These are phyloP conservation scores for Beauveria rudraprayagi DNA, from an alignment of 2,329 filamentous ascomycete genomes.

Conservation along the genomic window DNA sequence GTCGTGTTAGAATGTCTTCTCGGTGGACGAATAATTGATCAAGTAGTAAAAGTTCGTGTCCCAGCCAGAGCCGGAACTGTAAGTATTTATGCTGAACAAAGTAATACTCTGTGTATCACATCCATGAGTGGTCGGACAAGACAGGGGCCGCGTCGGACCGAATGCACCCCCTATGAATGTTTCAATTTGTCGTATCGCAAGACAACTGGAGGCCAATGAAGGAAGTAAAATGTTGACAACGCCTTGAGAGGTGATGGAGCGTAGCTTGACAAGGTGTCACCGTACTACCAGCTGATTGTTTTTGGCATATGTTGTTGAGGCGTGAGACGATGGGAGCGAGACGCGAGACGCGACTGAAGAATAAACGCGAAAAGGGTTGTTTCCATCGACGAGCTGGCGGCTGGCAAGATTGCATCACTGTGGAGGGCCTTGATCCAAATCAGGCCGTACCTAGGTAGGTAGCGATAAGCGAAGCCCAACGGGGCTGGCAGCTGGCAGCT, in stretches of 20 bases:
- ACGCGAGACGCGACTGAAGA: constrained; percentile 6
- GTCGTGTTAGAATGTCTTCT: neutral
- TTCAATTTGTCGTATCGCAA: neutral
- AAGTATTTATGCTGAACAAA: neutral
- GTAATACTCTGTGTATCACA: neutral
- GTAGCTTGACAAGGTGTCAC: neutral
- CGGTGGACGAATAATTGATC: no score
- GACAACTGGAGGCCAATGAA: neutral
- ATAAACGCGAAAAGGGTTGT: constrained; percentile 3
- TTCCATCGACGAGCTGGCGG: neutral
- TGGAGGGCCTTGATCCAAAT: neutral
- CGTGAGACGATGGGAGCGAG: neutral
- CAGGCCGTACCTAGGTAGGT: neutral
- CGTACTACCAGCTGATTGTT: neutral
- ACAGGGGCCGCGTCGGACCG: neutral
- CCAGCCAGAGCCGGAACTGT: neutral
- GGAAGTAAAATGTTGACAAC: neutral
- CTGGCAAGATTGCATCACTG: neutral
- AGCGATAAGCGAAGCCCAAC: neutral
- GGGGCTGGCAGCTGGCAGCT: constrained; percentile 6
- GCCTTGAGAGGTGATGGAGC: neutral
- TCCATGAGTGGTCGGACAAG: neutral
- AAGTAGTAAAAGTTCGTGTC: neutral
- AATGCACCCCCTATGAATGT: neutral
- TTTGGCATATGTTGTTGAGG: neutral